Evolutionary conservation across 2,329 filamentous ascomycete species (phyloP).

Genomic region (Neonectria ditissima): DNA sequence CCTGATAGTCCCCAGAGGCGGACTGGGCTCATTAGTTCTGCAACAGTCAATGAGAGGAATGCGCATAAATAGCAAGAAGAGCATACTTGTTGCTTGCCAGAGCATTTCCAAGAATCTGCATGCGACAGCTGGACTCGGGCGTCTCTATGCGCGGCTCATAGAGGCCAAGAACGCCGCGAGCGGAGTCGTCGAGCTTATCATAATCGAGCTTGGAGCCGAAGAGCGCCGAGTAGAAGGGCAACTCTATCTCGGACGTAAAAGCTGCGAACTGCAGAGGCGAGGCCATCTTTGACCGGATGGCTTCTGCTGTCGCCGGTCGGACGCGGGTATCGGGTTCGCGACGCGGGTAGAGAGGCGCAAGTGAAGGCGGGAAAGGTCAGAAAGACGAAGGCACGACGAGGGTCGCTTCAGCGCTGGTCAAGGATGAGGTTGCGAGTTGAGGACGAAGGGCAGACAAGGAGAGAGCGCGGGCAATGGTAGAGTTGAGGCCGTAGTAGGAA

Average conservation of each 20-base stretch:
- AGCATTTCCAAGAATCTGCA: conserved; percentile 91
- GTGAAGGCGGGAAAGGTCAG: conserved; percentile 32
- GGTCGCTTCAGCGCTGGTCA: conserved; percentile 7
- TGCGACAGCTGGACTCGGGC: conserved; percentile 82
- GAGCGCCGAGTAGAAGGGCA: conserved; percentile 94
- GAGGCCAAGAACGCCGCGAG: conserved; percentile 84
- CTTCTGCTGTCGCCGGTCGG: conserved; percentile 9
- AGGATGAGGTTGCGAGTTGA: conserved; percentile 15
- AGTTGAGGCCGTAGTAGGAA: conserved; percentile 18
- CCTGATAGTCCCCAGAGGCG: conserved; percentile 77
- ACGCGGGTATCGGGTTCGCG: conserved; percentile 5
- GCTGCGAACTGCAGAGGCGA: conserved; percentile 77
- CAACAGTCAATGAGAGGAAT: conserved; percentile 34
- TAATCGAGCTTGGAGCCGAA: conserved; percentile 94
- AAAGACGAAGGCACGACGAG: conserved; percentile 29
- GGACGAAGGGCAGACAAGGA: background rate
- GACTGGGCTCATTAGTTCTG: conserved; percentile 60
- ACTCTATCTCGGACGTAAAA: conserved; percentile 93
- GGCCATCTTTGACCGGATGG: conserved; percentile 58
- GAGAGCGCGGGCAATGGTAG: background rate
- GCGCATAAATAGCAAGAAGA: conserved; percentile 30
- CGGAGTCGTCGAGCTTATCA: conserved; percentile 96
- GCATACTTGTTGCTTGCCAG: conserved; percentile 85
- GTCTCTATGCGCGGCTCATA: conserved; percentile 86
- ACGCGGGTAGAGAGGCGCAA: conserved; percentile 20